phyloP scores from a whole-genome alignment of 1,284 basidiomycete genomes.

The Chalciporus sp. region DNA sequence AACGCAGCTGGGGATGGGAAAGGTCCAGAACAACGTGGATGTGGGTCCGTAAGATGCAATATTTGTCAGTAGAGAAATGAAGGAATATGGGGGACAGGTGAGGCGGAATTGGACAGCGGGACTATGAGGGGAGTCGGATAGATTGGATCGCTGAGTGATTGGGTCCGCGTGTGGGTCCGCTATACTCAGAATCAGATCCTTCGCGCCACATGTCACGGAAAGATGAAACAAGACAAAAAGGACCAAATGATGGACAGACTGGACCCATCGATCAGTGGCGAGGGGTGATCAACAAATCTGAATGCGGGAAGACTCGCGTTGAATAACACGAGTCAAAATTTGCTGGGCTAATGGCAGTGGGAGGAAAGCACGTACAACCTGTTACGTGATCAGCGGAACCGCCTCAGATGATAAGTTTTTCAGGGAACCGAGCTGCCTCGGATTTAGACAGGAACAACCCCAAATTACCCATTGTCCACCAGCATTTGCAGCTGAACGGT shows the following conservation, averaged over 20 bases:
- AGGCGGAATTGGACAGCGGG: constrained; percentile 8
- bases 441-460: constrained; percentile 13
- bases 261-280: constrained; percentile 20
- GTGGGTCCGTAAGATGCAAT: constrained; percentile 14
- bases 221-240: constrained; percentile 17
- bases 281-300: constrained; percentile 17
- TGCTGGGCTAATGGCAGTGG: constrained; percentile 22
- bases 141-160: constrained; percentile 30
- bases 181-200: constrained; percentile 24
- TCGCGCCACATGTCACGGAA: constrained; percentile 16
- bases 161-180: constrained; percentile 29
- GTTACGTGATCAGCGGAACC: constrained; percentile 35
- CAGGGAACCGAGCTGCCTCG: background rate
- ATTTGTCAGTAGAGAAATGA: constrained; percentile 18
- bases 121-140: constrained; percentile 5
- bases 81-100: constrained; percentile 6
- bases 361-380: constrained; percentile 22
- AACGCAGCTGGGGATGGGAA: constrained; percentile 29
- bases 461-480: background rate
- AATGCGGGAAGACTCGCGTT: constrained; percentile 19
- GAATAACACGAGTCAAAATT: constrained; percentile 20
- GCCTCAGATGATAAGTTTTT: constrained; percentile 16
- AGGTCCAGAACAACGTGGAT: constrained; percentile 14
- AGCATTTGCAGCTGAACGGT: background rate
- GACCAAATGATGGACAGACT: constrained; percentile 11